Base-by-base conservation (phyloP, 2,329 filamentous ascomycete species). In the Pseudogymnoascus sp. region DNA sequence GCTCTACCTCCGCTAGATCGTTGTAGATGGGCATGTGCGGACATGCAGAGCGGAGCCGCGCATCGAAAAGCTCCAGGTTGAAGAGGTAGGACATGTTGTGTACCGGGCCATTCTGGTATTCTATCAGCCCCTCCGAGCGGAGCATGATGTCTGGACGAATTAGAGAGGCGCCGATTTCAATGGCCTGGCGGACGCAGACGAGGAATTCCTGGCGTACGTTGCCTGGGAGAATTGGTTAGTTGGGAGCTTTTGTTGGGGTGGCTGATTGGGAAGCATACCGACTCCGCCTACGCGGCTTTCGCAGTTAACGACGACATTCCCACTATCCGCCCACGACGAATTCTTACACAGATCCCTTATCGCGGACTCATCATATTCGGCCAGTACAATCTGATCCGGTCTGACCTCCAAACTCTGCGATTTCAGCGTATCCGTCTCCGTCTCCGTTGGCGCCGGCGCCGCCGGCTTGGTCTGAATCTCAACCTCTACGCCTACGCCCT, bases 21-120 rank as follows among this genome's bases (percentile, higher is more conserved):
- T 62, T 35, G 39, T 63, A 64, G 7, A 63, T 50, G 8, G 28
- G 58, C 62, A 64, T 60, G 11, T 63, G 60, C 14, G 63, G 62
- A 22, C 63, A 64, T 2, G 62, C 60, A 1, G 32, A 43, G 7
- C 35, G 37, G 11, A 64, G 41, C 30, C 60, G 58, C n/a, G 43
- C 57, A 8, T 58, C 30, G 25, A 62, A 64, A 2, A 41, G 41
- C 6, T 61, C 47, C 18, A 50, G 59, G 59, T 65, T 62, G 37
- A 65, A 64, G 6, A 65, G 59, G 34, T 63, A 63, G 3, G 59
- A 59, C 58, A 65, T 61, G 6, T 50, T 50, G 25, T 50, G 43
- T 0, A 50, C 25, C 1, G 43, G 43, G 2, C 43, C 43, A 11
- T 28, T 30, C 8, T 50, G 43, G 25, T 50, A 50, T 50, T 50